Conservation (phyloP, 345 rosid genomes). For the Lepidium sativum region DNA sequence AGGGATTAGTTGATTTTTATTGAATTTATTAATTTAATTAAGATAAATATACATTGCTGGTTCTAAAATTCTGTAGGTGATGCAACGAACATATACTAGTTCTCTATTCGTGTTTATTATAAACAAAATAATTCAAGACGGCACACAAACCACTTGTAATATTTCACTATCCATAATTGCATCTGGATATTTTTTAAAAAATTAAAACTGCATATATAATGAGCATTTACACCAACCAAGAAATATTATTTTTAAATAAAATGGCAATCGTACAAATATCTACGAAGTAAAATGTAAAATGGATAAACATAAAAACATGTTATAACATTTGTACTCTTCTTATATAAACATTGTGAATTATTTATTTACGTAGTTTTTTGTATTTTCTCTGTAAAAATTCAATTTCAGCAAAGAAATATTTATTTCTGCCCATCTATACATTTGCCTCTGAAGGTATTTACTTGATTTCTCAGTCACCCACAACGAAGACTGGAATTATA, state of each 20-base stretch:
- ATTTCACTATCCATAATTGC: background rate
- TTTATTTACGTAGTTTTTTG: background rate
- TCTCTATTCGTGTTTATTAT: background rate
- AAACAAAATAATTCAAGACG: constrained; percentile 15
- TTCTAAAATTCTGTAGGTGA: constrained; percentile 21
- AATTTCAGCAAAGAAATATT: too few relatives aligned
- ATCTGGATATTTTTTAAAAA: background rate
- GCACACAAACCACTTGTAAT: constrained; percentile 24
- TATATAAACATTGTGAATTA: background rate
- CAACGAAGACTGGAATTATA: background rate
- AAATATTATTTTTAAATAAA: background rate
- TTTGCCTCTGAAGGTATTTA: background rate
- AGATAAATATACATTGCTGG: background rate
- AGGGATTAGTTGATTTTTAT: background rate
- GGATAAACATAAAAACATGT: background rate
- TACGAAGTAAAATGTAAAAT: background rate
- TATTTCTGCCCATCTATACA: too few relatives aligned
- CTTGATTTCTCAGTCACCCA: background rate
- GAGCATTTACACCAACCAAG: background rate
- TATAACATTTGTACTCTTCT: background rate
- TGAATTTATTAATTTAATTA: background rate
- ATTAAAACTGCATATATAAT: background rate
- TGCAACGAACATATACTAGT: constrained; percentile 13
- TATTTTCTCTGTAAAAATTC: too few relatives aligned
- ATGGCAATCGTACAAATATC: background rate